phyloP scores from a whole-genome alignment of 371 early-diverging fungal species.

The Vairimorpha necatrix region DNA sequence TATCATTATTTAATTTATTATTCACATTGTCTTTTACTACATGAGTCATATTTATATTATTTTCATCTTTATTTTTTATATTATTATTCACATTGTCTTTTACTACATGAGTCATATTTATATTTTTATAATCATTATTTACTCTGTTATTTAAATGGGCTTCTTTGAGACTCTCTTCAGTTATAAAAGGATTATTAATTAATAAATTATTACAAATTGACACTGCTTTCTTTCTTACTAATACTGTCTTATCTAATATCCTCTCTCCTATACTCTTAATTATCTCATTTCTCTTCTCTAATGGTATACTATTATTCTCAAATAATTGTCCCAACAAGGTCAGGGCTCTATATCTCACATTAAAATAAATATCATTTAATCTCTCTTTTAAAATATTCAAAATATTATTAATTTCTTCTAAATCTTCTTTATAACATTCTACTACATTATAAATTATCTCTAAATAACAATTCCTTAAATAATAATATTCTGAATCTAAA shows the following conservation, averaged over 20 bases:
- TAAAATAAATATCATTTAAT: conserved; percentile 51
- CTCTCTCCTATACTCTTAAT: conserved; percentile 47
- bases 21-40: neutral
- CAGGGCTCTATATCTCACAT: conserved; percentile 53
- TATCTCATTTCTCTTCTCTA: conserved; percentile 38
- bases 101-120: neutral
- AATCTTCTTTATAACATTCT: neutral
- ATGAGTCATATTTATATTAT: conserved; percentile 16
- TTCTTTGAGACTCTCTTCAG: conserved; percentile 26
- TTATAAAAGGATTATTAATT: conserved; percentile 60
- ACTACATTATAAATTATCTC: conserved; percentile 50
- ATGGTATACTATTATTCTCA: conserved; percentile 38
- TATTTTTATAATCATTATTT: conserved; percentile 11
- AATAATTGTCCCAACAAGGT: conserved; percentile 46
- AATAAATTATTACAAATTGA: conserved; percentile 46
- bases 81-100: neutral
- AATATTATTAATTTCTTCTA: conserved; percentile 15
- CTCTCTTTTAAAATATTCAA: conserved; percentile 42
- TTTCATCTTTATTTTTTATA: neutral
- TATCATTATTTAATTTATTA: neutral
- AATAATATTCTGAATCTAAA: conserved; percentile 36
- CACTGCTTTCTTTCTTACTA: conserved; percentile 62
- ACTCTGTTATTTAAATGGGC: neutral
- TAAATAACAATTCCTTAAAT: conserved; percentile 50
- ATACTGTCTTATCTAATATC: conserved; percentile 61